Percentiles rank a stretch among this genome's conserved stretches.
Evolutionary conservation across 192 early-diverging fungal genomes (phyloP).

Genomic region (Mortierella hygrophila): DNA sequence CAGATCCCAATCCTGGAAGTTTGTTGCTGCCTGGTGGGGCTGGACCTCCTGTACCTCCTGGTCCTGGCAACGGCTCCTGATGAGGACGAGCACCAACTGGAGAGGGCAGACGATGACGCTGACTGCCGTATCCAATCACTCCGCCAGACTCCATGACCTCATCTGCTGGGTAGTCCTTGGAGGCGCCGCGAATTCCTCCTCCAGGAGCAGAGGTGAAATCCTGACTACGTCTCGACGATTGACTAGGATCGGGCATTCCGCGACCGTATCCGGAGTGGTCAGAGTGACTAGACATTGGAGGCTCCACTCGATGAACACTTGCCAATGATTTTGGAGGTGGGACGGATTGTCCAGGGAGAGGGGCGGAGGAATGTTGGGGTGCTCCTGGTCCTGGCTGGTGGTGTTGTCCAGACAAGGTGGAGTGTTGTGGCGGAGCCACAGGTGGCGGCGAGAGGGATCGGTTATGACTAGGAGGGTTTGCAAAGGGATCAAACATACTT

Average conservation of each 20-base stretch:
- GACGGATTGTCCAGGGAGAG: neutral
- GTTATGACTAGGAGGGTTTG: neutral
- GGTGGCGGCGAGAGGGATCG: neutral
- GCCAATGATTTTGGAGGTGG: neutral
- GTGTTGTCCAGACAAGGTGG: neutral
- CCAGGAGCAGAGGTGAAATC: neutral
- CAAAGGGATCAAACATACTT: slow-evolving; percentile 38
- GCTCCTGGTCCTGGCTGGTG: neutral
- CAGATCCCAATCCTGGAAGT: slow-evolving; percentile 33
- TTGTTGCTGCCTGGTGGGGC: slow-evolving; percentile 6
- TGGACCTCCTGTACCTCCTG: neutral
- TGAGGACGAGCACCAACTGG: slow-evolving; percentile 36
- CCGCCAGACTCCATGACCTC: slow-evolving; percentile 55
- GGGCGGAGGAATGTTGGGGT: neutral
- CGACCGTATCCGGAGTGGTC: slow-evolving; percentile 8
- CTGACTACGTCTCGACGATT: slow-evolving; percentile 6
- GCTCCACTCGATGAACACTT: neutral
- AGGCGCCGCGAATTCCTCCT: neutral
- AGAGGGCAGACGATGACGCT: slow-evolving; percentile 37
- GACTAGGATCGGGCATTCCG: neutral
- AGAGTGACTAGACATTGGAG: neutral
- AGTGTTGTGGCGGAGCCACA: neutral
- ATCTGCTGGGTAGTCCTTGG: slow-evolving; percentile 38
- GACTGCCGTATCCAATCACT: slow-evolving; percentile 19
- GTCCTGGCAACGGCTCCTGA: slow-evolving; percentile 20